Percentiles rank a stretch among this genome's conserved stretches.
Conservation (phyloP, 768 basidiomycete species). For the Lactarius pseudohatsudake region DNA sequence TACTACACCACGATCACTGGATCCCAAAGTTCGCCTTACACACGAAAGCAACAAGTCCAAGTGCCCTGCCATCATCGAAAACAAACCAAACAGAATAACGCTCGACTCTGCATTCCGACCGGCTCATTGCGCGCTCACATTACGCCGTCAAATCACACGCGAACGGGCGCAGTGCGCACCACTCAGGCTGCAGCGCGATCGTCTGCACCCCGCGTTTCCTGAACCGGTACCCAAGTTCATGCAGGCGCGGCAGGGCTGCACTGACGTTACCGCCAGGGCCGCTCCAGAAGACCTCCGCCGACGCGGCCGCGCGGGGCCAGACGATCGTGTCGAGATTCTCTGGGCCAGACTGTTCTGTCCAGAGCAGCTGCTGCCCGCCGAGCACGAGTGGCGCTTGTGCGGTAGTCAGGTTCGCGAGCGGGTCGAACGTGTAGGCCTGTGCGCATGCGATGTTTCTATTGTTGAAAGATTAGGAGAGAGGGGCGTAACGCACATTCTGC, state of each 20-base stretch:
- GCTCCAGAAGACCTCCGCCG: slow-evolving; percentile 79
- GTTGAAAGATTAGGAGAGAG: not conserved
- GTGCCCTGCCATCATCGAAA: not conserved
- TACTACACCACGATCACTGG: not conserved
- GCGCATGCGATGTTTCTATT: not conserved
- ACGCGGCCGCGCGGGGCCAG: slow-evolving; percentile 72
- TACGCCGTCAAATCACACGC: slow-evolving; percentile 17
- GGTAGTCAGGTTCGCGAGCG: slow-evolving; percentile 51
- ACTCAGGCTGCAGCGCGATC: slow-evolving; percentile 41
- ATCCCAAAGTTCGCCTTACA: not conserved
- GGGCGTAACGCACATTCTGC: slow-evolving; percentile 51
- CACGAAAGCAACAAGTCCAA: not conserved
- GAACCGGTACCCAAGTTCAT: slow-evolving; percentile 43
- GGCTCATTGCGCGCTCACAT: not conserved
- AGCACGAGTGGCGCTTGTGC: slow-evolving; percentile 56
- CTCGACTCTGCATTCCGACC: no score
- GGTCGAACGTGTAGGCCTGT: slow-evolving; percentile 68
- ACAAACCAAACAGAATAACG: not conserved
- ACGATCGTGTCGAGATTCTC: slow-evolving; percentile 64
- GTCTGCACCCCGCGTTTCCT: slow-evolving; percentile 39
- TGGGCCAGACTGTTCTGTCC: slow-evolving; percentile 71
- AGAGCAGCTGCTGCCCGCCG: slow-evolving; percentile 70
- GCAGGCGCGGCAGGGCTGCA: slow-evolving; percentile 62
- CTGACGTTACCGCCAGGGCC: slow-evolving; percentile 41
- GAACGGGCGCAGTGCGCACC: slow-evolving; percentile 41